Base-by-base conservation (phyloP, 352 stramenopile genomes). In the Thraustochytrium sp. region DNA sequence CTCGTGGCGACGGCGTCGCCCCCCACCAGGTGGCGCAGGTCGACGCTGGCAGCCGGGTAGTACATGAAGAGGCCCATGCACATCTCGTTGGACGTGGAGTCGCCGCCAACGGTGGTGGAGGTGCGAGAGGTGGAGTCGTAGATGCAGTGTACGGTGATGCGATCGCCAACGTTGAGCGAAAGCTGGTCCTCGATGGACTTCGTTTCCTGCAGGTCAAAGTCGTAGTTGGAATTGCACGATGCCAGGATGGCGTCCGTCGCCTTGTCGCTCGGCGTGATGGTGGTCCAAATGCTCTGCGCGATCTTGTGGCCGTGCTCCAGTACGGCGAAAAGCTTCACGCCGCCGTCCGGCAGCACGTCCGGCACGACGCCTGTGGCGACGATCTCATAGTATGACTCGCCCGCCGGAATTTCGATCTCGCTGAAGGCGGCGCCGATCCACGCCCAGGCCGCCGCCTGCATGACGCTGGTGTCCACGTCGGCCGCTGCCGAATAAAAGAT, bases 121-220 rank as follows among this genome's bases (percentile, higher is more conserved):
- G 2, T 72, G 36, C 59, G 59, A 9, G 38, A 36, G 38, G 38
- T 40, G 31, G 62, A 54, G 62, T 75, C 31, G 62, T 75, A 75
- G 23, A 75, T 36, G 44, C 62, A 75, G 44, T 75, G 62, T 26
- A 75, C 62, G 18, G 62, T 75, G 16, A 75, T 53, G 11, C 40
- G 11, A 31, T 54, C 40, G 16, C 62, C 62, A 16, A n/a, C 37
- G 18, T 75, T 75, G 62, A 75, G 44, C 11, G 51, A 53, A n/a
- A 75, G 18, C 37, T 75, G 40, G 37, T 75, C 11, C 11, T 51
- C 40, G 37, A 54, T 51, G 3, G 62, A 51, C 62, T 75, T 75
- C 36, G 40, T 31, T 26, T 75, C 62, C 44, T 75, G 62, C 31
- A 54, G 31, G 26, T 51, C 62, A 26, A 54, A 75, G 44, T 75